Percentiles rank a stretch among this genome's conserved stretches.
Conservation (phyloP, 2,329 filamentous ascomycete species). For the Xylaria sp. region DNA sequence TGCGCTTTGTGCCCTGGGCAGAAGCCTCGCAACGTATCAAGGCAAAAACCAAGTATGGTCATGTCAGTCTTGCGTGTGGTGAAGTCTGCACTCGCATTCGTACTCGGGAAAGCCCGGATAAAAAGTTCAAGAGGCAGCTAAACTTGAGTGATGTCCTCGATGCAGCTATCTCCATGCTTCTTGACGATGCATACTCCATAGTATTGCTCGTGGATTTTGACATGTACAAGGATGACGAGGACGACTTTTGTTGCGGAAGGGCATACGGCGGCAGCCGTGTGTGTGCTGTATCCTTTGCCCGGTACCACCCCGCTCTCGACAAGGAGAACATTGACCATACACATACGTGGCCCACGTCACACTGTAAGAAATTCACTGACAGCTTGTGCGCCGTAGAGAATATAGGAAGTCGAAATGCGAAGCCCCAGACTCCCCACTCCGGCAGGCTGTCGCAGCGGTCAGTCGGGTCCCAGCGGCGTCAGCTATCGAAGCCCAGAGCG, state of each 20-base stretch:
- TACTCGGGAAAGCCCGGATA: constrained; percentile 54
- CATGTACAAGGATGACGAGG: constrained; percentile 68
- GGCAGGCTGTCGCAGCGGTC: constrained; percentile 43
- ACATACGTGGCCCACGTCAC: constrained; percentile 70
- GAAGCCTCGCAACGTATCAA: constrained; percentile 27
- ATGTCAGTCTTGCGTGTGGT: constrained; percentile 30
- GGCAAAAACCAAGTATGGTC: constrained; percentile 1
- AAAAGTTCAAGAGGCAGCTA: constrained; percentile 55
- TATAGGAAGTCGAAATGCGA: constrained; percentile 23
- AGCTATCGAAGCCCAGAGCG: constrained; percentile 40
- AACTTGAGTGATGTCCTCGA: constrained; percentile 68
- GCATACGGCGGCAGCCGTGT: constrained; percentile 70
- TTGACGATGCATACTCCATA: constrained; percentile 63
- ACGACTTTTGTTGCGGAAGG: constrained; percentile 70
- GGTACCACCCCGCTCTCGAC: constrained; percentile 63
- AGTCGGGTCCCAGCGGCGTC: constrained; percentile 28
- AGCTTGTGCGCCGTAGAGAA: constrained; percentile 39
- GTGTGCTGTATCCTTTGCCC: constrained; percentile 64
- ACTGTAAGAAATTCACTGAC: constrained; percentile 61
- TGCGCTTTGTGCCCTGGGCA: constrained; percentile 58
- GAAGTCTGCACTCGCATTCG: constrained; percentile 55
- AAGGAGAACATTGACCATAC: constrained; percentile 46
- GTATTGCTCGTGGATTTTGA: constrained; percentile 66
- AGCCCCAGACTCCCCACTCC: constrained; percentile 33
- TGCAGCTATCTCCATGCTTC: constrained; percentile 57